Evolutionary conservation across 2,329 filamentous ascomycete species (phyloP).

Genomic region (Sarocladiaceae sp.): DNA sequence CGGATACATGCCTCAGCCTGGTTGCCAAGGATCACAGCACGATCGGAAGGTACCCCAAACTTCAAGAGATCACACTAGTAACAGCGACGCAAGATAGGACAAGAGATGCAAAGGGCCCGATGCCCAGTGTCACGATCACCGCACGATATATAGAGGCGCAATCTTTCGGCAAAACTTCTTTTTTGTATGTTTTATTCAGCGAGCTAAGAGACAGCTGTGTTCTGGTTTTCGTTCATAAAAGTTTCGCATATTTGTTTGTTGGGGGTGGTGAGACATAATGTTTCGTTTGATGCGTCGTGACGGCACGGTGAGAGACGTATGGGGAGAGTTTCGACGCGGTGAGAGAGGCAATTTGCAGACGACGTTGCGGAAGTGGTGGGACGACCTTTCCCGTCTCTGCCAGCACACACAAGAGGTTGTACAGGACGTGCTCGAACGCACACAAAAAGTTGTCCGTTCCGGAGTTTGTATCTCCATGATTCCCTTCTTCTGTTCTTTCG

Average conservation of each 20-base stretch:
- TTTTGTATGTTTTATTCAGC: slow-evolving; percentile 33
- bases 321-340: slow-evolving; percentile 4
- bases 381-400: slow-evolving; percentile 4
- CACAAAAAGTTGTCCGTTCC: slow-evolving; percentile 7
- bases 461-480: not conserved
- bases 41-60: too few species aligned
- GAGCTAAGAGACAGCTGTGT: slow-evolving; percentile 29
- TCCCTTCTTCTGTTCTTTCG: slow-evolving; percentile 7
- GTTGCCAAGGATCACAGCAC: too few species aligned
- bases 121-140: too few species aligned
- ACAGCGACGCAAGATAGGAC: too few species aligned
- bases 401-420: slow-evolving; percentile 6
- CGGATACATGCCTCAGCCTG: too few species aligned
- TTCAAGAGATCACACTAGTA: too few species aligned
- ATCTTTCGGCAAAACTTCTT: slow-evolving; percentile 20
- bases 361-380: not conserved
- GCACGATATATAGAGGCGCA: too few species aligned
- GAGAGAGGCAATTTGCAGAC: slow-evolving; percentile 1
- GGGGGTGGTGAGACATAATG: not conserved
- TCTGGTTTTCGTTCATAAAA: slow-evolving; percentile 31
- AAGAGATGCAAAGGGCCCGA: too few species aligned
- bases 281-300: too few species aligned
- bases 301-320: not conserved
- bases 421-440: slow-evolving; percentile 8
- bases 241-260: slow-evolving; percentile 23